Percentiles rank a stretch among this genome's conserved stretches.
Evolutionary conservation across 495 filamentous ascomycete genomes (phyloP).

Genomic region (Xylaria telfairii): DNA sequence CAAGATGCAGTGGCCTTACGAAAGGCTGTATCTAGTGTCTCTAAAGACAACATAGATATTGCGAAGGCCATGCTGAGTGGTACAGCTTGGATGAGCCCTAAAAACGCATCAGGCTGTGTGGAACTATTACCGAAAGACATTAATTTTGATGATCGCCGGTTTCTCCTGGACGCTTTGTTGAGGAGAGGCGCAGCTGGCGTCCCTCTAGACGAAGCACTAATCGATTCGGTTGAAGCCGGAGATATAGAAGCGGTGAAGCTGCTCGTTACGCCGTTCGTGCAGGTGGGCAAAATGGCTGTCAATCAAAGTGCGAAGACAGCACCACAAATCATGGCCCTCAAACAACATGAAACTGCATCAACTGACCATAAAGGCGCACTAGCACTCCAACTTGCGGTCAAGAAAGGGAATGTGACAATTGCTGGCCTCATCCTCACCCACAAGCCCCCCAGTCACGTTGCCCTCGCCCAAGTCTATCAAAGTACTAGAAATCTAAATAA

Average conservation of each 20-base stretch:
- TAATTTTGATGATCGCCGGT: constrained; percentile 47
- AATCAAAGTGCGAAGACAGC: constrained; percentile 33
- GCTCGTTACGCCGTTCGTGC: constrained; percentile 50
- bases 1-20: constrained; percentile 47
- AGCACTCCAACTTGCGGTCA: constrained; percentile 49
- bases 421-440: constrained; percentile 46
- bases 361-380: constrained; percentile 51
- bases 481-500: constrained; percentile 38
- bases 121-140: constrained; percentile 49
- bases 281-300: constrained; percentile 32
- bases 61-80: constrained; percentile 48
- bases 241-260: constrained; percentile 49
- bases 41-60: constrained; percentile 45
- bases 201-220: constrained; percentile 46
- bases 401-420: constrained; percentile 43
- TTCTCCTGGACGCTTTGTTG: constrained; percentile 45
- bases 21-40: constrained; percentile 43
- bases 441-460: constrained; percentile 45
- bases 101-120: constrained; percentile 52
- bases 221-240: constrained; percentile 47
- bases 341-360: constrained; percentile 51
- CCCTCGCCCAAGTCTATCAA: constrained; percentile 48
- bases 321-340: constrained; percentile 36
- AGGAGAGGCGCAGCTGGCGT: constrained; percentile 48
- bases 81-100: constrained; percentile 40